Evolutionary conservation across 495 filamentous ascomycete species (phyloP).

Genomic region (Xylaria castorea): DNA sequence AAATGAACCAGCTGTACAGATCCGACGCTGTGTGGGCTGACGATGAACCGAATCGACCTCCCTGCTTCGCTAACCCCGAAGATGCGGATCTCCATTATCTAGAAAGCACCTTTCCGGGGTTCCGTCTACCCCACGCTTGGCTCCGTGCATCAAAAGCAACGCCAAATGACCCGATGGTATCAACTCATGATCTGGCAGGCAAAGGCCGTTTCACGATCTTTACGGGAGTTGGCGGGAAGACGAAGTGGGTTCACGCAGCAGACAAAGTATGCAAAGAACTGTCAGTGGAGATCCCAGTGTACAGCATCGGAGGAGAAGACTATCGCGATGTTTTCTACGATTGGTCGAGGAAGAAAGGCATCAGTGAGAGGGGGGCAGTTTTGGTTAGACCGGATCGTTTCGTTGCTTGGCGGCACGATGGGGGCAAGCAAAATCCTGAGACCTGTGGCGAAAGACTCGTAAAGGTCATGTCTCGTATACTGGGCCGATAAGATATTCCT

Average conservation of each 20-base stretch:
- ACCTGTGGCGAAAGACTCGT: neutral
- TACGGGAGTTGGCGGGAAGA: slow-evolving; percentile 58
- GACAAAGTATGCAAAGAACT: slow-evolving; percentile 28
- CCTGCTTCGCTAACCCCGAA: slow-evolving; percentile 37
- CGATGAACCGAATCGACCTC: slow-evolving; percentile 45
- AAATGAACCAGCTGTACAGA: slow-evolving; percentile 54
- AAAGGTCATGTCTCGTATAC: slow-evolving; percentile 4
- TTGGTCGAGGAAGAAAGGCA: slow-evolving; percentile 45
- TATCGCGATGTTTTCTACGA: slow-evolving; percentile 48
- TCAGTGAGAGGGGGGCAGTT: slow-evolving; percentile 50
- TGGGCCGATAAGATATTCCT: slow-evolving; percentile 1
- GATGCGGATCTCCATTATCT: slow-evolving; percentile 35
- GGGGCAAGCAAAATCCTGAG: neutral
- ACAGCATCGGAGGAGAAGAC: slow-evolving; percentile 50
- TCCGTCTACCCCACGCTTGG: slow-evolving; percentile 61
- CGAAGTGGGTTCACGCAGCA: slow-evolving; percentile 32
- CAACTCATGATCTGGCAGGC: slow-evolving; percentile 60
- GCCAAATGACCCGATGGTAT: slow-evolving; percentile 43
- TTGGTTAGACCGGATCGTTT: slow-evolving; percentile 53
- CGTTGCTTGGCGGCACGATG: slow-evolving; percentile 49
- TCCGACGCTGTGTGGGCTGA: slow-evolving; percentile 43
- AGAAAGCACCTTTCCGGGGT: slow-evolving; percentile 56
- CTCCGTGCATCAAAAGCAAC: slow-evolving; percentile 50
- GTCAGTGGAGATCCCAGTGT: slow-evolving; percentile 39
- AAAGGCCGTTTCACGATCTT: slow-evolving; percentile 55